Conservation (phyloP, 2,329 filamentous ascomycete species). For the Coniochaeta sp. region DNA sequence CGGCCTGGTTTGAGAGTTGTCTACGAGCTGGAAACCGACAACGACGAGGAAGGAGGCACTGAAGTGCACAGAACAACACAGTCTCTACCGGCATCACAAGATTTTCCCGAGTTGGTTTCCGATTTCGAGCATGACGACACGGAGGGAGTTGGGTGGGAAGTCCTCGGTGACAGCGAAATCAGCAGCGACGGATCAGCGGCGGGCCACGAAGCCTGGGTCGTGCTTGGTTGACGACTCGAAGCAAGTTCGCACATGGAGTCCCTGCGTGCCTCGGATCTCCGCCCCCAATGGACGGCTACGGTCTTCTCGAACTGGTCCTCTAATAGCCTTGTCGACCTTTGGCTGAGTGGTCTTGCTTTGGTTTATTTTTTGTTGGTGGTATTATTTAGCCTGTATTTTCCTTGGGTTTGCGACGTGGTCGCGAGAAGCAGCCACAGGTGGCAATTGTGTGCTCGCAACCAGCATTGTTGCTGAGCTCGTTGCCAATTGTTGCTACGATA, state of each 20-base stretch:
- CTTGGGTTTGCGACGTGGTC: no score
- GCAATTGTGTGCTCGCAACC: neutral
- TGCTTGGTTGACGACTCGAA: constrained; percentile 39
- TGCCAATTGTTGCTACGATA: neutral
- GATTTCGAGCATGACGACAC: constrained; percentile 13
- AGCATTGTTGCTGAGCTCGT: neutral
- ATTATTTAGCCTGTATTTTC: no score
- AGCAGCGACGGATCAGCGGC: neutral
- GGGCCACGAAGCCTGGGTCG: constrained; percentile 29
- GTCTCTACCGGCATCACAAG: constrained; percentile 24
- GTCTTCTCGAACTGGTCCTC: neutral
- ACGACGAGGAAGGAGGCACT: constrained; percentile 10
- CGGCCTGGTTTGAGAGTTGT: constrained; percentile 26
- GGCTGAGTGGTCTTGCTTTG: no score
- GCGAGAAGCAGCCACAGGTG: neutral
- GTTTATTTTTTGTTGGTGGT: no score
- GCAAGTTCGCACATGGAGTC: constrained; percentile 29
- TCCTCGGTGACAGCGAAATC: neutral
- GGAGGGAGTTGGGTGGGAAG: constrained; percentile 10
- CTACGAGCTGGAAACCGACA: constrained; percentile 27
- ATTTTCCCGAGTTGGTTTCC: constrained; percentile 24
- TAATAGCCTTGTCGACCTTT: neutral
- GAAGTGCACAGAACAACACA: constrained; percentile 18
- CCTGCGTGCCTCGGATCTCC: constrained; percentile 6
- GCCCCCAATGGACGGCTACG: neutral